Conservation (phyloP, 2,329 filamentous ascomycete species). For the Calonectria hawksworthii region DNA sequence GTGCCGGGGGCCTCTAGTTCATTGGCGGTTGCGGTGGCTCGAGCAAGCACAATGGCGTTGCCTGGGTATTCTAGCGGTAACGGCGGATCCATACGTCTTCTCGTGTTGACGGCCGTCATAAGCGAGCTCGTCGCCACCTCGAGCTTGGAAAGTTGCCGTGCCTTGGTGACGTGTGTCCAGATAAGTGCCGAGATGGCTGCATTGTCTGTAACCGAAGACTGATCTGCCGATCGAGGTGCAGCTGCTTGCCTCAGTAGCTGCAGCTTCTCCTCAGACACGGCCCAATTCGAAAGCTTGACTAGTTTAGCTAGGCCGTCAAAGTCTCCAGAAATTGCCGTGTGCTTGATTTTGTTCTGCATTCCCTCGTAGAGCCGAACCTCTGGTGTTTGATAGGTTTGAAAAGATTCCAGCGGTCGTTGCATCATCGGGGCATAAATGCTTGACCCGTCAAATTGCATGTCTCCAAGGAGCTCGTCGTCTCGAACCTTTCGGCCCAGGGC, state of each 20-base stretch:
- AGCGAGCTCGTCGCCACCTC: background rate
- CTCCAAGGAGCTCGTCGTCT: background rate
- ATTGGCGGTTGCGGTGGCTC: background rate
- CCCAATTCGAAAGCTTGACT: background rate
- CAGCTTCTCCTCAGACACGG: background rate
- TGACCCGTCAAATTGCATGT: background rate
- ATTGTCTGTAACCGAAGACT: background rate
- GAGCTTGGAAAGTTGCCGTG: background rate
- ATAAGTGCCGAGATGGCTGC: background rate
- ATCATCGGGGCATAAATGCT: background rate
- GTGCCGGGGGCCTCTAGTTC: background rate
- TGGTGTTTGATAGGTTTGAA: background rate
- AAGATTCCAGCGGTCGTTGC: background rate
- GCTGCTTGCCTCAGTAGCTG: background rate
- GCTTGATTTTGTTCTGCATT: background rate
- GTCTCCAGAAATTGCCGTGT: background rate
- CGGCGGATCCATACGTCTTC: background rate
- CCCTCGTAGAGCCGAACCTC: background rate
- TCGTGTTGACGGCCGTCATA: background rate
- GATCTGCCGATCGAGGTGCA: background rate
- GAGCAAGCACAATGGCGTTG: background rate
- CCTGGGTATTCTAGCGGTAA: background rate
- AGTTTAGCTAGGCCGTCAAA: background rate
- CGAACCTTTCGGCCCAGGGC: background rate
- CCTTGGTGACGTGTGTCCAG: background rate